Evolutionary conservation across 73 alveolate species (phyloP), one percentile per base, ranked within the genome.

Genomic region (Paramecium sexaurelia): DNA sequence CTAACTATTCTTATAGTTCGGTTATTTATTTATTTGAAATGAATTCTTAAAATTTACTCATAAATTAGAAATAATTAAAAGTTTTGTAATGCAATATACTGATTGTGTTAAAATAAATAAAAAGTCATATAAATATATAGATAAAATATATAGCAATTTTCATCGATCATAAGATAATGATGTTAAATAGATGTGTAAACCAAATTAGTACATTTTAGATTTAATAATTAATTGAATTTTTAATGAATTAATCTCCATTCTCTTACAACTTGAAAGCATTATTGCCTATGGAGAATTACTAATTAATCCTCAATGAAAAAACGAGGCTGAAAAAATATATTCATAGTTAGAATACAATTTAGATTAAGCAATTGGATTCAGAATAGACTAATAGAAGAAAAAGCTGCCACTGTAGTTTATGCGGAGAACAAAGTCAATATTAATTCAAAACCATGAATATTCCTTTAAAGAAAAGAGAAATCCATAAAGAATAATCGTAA

Each of bases 231-330:
- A 43, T 43, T 43, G 56, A 43, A 9, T 43, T 56, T n/a, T 56
- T 24, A 17, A 56, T 56, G 75, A 56, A 56, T 24, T 56, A 56
- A 20, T 56, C 37, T 27, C 37, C 3, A 6, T 27, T 7, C 37
- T 56, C 75, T 56, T 56, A 9, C 11, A 56, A 56, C 75, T 27
- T 56, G 37, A 56, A 56, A n/a, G 75, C 75, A 56, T n/a, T 56
- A 56, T 27, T 56, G 7, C 75, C 75, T 24, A 6, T 24, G n/a
- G 75, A 27, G n/a, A 56, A 56, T 56, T 56, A 56, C 37, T 24
- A 17, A 24, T 27, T 56, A 56, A 56, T 56, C 5, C 37, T 56
- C 7, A 56, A 56, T 56, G 75, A 56, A 20, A 8, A 56, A 56
- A 56, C 40, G 7, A 56, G 75, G 37, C 17, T 56, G 37, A 13